These are phyloP conservation scores for Plantago elongata DNA, from an alignment of 257 asterid species.

Conservation along the genomic window DNA sequence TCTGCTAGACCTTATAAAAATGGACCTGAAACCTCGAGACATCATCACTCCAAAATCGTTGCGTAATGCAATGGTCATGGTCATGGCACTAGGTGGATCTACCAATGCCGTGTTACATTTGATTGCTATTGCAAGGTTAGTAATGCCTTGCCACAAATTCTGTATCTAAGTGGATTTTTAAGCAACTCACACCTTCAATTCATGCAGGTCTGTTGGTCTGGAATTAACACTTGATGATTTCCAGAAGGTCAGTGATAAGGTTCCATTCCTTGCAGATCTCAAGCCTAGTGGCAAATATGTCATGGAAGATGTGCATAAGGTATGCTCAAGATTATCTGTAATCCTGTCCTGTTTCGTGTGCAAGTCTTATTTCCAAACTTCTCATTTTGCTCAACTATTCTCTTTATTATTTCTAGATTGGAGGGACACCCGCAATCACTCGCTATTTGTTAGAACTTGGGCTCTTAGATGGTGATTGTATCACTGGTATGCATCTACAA, in stretches of 20 bases:
- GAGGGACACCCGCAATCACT: constrained; percentile 92
- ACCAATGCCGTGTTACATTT: constrained; percentile 99
- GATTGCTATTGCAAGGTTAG: constrained; percentile 93
- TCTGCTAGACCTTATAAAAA: constrained; percentile 73
- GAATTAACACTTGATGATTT: constrained; percentile 80
- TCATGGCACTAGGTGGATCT: constrained; percentile 97
- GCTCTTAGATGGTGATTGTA: constrained; percentile 73
- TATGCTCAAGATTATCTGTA: constrained; percentile 20
- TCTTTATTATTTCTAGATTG: constrained; percentile 49
- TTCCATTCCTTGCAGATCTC: constrained; percentile 96
- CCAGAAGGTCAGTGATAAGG: constrained; percentile 88
- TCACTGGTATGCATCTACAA: constrained; percentile 52
- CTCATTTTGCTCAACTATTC: constrained; percentile 5
- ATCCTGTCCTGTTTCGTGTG: background rate
- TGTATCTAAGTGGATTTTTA: constrained; percentile 4
- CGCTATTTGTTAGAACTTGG: constrained; percentile 76
- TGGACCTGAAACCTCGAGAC: constrained; percentile 92
- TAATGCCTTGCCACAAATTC: background rate
- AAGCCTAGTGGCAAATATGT: constrained; percentile 99
- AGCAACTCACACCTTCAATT: constrained; percentile 33
- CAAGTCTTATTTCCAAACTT: constrained; percentile 8
- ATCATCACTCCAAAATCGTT: constrained; percentile 78
- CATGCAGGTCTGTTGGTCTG: constrained; percentile 91
- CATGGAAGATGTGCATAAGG: constrained; percentile 98
- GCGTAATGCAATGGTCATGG: constrained; percentile 87